Evolutionary conservation across 2,329 filamentous ascomycete genomes (phyloP).

Genomic region (Penicillium sp.): DNA sequence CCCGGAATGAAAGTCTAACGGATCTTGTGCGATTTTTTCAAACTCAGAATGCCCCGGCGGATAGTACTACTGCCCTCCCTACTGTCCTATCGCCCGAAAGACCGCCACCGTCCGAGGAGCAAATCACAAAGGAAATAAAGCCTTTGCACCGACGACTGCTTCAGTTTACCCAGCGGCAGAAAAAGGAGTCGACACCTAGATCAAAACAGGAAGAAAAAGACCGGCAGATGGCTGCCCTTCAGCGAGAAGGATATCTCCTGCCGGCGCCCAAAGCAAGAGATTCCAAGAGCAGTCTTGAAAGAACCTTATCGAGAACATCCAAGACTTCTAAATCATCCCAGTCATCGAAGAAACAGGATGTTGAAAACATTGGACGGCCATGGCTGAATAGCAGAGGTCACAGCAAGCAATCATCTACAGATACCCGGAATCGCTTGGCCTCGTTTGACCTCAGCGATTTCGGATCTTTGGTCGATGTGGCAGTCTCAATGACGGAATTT

Average conservation of each 20-base stretch:
- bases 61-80: constrained; percentile 31
- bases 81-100: constrained; percentile 28
- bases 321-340: background rate
- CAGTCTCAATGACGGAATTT: constrained; percentile 31
- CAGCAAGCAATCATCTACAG: constrained; percentile 12
- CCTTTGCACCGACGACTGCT: constrained; percentile 40
- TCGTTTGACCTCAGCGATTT: constrained; percentile 39
- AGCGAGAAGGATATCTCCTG: constrained; percentile 36
- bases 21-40: constrained; percentile 45
- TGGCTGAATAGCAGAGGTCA: constrained; percentile 39
- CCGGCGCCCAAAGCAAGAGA: constrained; percentile 17
- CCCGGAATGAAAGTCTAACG: constrained; percentile 37
- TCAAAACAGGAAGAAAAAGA: constrained; percentile 31
- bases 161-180: constrained; percentile 39
- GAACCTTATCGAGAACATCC: constrained; percentile 25
- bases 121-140: constrained; percentile 21
- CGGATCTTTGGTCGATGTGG: constrained; percentile 37
- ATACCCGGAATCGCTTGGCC: constrained; percentile 26
- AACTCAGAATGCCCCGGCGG: constrained; percentile 28
- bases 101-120: background rate
- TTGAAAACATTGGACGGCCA: constrained; percentile 43
- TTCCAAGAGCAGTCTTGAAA: constrained; percentile 28
- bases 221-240: constrained; percentile 35
- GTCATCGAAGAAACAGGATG: constrained; percentile 36
- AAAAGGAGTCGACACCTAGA: constrained; percentile 28